Base-by-base conservation (phyloP, 306 rosid genomes). In the Psophocarpus tetragonolobus region DNA sequence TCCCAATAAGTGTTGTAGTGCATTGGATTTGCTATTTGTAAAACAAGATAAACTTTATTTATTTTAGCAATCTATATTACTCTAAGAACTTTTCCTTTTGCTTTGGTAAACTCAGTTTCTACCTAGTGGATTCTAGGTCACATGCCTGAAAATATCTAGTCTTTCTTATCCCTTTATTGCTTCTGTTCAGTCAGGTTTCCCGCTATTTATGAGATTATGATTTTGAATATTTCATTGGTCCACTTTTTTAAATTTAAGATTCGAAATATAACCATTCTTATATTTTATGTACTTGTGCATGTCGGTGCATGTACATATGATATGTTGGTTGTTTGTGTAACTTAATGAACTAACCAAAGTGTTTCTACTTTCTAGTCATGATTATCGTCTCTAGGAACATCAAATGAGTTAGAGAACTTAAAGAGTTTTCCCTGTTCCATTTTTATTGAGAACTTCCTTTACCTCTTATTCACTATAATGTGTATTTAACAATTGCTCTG, bases 271-370 rank as follows among this genome's bases (percentile, higher is more conserved):
- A 38, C 21, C 63, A 53, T 56, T 51, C 26, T 17, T 51, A 33
- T 84, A 26, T 75, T 68, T 42, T 70, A 35, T 70, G 75, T 54
- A 58, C 29, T 13, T 26, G 62, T 66, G 44, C 62, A 14, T 73
- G 62, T 48, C 12, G 66, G 9, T 45, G 47, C 68, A 73, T 66
- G 45, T 62, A 27, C 63, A 29, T 72, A 29, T 79, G 21, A 72
- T 41, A 36, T 24, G 0, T 32, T 48, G 18, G 36, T 30, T 41
- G 36, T 35, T 29, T 68, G 26, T 47, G 26, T 30, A 38, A 68
- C 64, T 78, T 33, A 11, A 38, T 61, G 29, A 50, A 76, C 48
- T 71, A 23, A 15, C 36, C 33, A 8, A 61, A 21, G 44, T 8
- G 71, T 66, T 33, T 62, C 50, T 44, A n/a, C 66, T 66, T 33